These are phyloP conservation scores for Podochytrium sp. DNA, from an alignment of 192 early-diverging fungal species.

Conservation along the genomic window DNA sequence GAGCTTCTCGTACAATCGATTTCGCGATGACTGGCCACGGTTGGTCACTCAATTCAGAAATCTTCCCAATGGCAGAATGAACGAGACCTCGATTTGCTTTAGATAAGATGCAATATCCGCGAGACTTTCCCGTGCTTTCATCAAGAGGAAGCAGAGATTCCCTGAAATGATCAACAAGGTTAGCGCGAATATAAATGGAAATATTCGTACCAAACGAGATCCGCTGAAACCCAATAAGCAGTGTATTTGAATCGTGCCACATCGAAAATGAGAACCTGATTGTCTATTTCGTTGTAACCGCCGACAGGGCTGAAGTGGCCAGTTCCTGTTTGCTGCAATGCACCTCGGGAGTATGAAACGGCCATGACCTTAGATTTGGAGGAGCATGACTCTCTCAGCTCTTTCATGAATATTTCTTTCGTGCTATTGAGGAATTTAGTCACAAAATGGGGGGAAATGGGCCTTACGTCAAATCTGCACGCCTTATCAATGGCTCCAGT, in stretches of 20 bases:
- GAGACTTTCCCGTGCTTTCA: constrained; percentile 35
- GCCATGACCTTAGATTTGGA: constrained; percentile 38
- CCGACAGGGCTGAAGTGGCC: constrained; percentile 49
- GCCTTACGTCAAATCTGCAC: constrained; percentile 17
- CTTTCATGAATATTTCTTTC: constrained; percentile 36
- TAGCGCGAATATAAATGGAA: background rate
- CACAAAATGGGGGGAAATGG: background rate
- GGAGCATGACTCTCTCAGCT: constrained; percentile 35
- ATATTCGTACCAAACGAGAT: constrained; percentile 40
- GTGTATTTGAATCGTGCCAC: constrained; percentile 57
- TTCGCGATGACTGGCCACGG: constrained; percentile 1
- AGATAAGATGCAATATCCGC: constrained; percentile 9
- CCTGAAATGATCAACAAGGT: constrained; percentile 2
- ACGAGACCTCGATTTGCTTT: constrained; percentile 20
- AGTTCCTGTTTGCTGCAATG: constrained; percentile 46
- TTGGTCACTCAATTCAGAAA: background rate
- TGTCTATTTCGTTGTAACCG: constrained; percentile 32
- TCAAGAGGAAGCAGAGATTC: constrained; percentile 45
- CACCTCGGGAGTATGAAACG: constrained; percentile 45
- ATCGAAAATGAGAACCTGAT: constrained; percentile 51
- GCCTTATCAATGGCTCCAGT: constrained; percentile 28
- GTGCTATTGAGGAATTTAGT: background rate
- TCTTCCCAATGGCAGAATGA: constrained; percentile 5
- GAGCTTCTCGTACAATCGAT: background rate
- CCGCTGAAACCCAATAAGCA: constrained; percentile 44